A percentile compares a stretch with the other conserved stretches of the same genome.
Conservation (phyloP, 1,284 basidiomycete genomes). For the Papiliotrema laurentii region DNA sequence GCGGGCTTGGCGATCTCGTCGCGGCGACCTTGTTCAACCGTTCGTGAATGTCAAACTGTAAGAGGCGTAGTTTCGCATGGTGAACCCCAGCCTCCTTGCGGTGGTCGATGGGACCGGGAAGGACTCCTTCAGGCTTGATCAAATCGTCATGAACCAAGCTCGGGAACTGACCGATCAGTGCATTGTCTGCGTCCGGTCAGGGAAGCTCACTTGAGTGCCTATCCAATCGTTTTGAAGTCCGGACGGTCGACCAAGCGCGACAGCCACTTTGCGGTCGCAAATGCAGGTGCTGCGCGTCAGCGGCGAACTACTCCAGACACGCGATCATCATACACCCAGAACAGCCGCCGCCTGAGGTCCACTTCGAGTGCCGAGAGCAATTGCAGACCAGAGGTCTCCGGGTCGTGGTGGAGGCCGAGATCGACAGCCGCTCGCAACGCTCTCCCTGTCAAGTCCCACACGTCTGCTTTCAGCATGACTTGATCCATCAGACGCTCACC, state of each 20-base stretch:
- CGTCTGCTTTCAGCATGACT: slow-evolving; percentile 1
- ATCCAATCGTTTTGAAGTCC: slow-evolving; percentile 13
- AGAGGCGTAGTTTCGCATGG: slow-evolving; percentile 6
- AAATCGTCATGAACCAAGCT: slow-evolving; percentile 4
- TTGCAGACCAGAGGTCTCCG: not conserved
- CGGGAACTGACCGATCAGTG: slow-evolving; percentile 5
- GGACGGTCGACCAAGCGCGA: slow-evolving; percentile 11
- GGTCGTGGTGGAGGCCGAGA: slow-evolving; percentile 14
- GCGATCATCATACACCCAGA: slow-evolving; percentile 12
- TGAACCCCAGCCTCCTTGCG: slow-evolving; percentile 10
- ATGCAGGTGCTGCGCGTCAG: slow-evolving; percentile 9
- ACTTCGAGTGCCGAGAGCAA: slow-evolving; percentile 4
- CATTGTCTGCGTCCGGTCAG: not conserved
- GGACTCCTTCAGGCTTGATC: slow-evolving; percentile 1
- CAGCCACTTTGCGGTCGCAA: slow-evolving; percentile 9
- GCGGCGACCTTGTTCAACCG: slow-evolving; percentile 6
- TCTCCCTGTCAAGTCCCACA: slow-evolving; percentile 13
- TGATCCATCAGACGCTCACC: not conserved
- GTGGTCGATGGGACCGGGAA: not conserved
- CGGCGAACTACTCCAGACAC: not conserved
- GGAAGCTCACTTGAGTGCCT: slow-evolving; percentile 1
- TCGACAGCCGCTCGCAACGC: slow-evolving; percentile 10
- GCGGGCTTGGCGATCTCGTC: not conserved
- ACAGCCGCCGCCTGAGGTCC: slow-evolving; percentile 13
- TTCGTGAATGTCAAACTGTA: slow-evolving; percentile 13